Conservation (phyloP, 1,284 basidiomycete genomes). For the Ganoderma lingzhi region DNA sequence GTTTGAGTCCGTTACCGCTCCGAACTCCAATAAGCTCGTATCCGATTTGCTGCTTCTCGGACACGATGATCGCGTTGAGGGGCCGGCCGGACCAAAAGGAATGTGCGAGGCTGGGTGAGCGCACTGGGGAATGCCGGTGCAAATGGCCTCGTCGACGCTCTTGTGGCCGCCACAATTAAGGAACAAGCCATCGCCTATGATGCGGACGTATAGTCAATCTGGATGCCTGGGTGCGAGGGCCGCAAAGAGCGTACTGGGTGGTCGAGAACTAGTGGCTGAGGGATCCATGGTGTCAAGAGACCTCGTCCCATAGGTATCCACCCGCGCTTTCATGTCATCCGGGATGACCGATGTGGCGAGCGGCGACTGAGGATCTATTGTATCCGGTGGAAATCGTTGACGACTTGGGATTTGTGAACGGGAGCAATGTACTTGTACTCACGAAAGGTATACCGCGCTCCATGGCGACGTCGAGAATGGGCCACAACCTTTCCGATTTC, state of each 20-base stretch:
- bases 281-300: conserved; percentile 29
- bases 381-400: background rate
- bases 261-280: conserved; percentile 34
- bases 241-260: conserved; percentile 25
- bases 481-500: conserved; percentile 22
- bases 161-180: conserved; percentile 37
- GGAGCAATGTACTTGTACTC: conserved; percentile 9
- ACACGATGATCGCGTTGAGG: conserved; percentile 31
- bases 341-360: conserved; percentile 24
- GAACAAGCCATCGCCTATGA: conserved; percentile 34
- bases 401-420: no score
- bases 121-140: conserved; percentile 29
- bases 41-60: conserved; percentile 25
- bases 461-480: conserved; percentile 26
- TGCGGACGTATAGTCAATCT: background rate
- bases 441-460: conserved; percentile 30
- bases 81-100: no score
- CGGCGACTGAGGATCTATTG: conserved; percentile 35
- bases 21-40: conserved; percentile 42
- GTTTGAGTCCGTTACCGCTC: conserved; percentile 34
- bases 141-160: conserved; percentile 31
- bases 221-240: background rate
- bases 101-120: background rate
- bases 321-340: conserved; percentile 23
- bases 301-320: conserved; percentile 26